Evolutionary conservation across 177 flowering plant species (phyloP).

Genomic region (Vitis hybrid): DNA sequence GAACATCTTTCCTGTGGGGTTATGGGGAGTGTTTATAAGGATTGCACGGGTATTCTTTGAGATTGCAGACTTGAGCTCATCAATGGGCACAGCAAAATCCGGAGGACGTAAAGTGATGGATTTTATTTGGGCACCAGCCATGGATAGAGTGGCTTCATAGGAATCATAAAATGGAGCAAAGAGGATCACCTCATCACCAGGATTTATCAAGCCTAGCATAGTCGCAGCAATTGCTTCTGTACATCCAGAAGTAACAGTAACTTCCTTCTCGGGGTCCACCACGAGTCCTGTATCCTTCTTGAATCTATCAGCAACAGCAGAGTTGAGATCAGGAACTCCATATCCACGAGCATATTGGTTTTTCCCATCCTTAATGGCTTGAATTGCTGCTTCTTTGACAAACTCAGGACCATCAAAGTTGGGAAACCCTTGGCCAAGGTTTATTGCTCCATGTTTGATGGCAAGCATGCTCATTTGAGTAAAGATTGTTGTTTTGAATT

Average conservation of each 20-base stretch:
- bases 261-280: constrained; percentile 75
- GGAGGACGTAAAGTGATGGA: constrained; percentile 65
- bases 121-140: constrained; percentile 72
- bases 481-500: constrained; percentile 78
- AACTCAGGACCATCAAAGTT: constrained; percentile 85
- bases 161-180: constrained; percentile 85
- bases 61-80: constrained; percentile 53
- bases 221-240: constrained; percentile 85
- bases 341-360: constrained; percentile 83
- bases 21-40: constrained; percentile 74
- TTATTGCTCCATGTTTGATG: constrained; percentile 68
- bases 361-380: constrained; percentile 68
- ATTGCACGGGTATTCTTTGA: constrained; percentile 68
- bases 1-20: constrained; percentile 85
- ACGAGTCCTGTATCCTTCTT: constrained; percentile 64
- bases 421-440: constrained; percentile 83
- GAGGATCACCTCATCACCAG: constrained; percentile 76
- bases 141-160: constrained; percentile 72
- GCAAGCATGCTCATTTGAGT: constrained; percentile 80
- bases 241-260: constrained; percentile 81
- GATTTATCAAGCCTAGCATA: constrained; percentile 69
- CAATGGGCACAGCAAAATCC: constrained; percentile 59
- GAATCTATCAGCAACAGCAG: constrained; percentile 60
- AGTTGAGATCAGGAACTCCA: constrained; percentile 67
- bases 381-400: constrained; percentile 81